Conservation (phyloP, 2,329 filamentous ascomycete species). For the Tympanopsis confertula region DNA sequence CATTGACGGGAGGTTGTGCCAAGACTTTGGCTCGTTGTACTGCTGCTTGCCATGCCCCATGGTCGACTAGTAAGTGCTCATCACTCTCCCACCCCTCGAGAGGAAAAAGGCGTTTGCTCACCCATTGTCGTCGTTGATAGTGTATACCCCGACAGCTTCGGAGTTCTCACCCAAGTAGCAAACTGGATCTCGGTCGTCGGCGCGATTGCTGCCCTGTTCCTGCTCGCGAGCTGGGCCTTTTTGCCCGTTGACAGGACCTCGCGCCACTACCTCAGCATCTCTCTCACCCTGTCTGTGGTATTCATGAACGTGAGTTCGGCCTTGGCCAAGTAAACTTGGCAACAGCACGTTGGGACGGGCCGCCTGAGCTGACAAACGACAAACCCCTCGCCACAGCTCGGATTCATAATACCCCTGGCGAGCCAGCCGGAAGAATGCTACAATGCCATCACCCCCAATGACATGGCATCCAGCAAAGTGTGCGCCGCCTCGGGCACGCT, state of each 20-base stretch:
- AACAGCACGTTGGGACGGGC: constrained; percentile 2
- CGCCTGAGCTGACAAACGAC: constrained; percentile 2
- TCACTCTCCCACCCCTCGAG: constrained; percentile 26
- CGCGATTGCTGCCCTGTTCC: constrained; percentile 59
- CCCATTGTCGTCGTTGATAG: constrained; percentile 4
- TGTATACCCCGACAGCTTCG: constrained; percentile 49
- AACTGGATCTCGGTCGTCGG: constrained; percentile 75
- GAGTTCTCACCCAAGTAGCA: constrained; percentile 49
- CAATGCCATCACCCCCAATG: neutral
- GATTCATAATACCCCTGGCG: neutral
- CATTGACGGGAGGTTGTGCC: constrained; percentile 41
- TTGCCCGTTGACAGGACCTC: constrained; percentile 82
- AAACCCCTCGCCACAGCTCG: constrained; percentile 7
- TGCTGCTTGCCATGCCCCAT: constrained; percentile 90
- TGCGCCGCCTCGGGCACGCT: neutral
- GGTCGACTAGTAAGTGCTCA: constrained; percentile 61
- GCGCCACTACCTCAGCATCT: constrained; percentile 3
- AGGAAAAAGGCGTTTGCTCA: constrained; percentile 1
- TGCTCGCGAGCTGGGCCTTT: constrained; percentile 68
- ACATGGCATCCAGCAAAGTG: neutral
- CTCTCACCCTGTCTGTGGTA: neutral
- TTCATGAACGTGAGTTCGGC: neutral
- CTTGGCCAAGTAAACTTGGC: constrained; percentile 3
- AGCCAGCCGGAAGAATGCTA: neutral
- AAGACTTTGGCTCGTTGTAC: constrained; percentile 32